These are phyloP conservation scores for Tolypocladium nubicola DNA, from an alignment of 2,329 filamentous ascomycete genomes.

Conservation along the genomic window DNA sequence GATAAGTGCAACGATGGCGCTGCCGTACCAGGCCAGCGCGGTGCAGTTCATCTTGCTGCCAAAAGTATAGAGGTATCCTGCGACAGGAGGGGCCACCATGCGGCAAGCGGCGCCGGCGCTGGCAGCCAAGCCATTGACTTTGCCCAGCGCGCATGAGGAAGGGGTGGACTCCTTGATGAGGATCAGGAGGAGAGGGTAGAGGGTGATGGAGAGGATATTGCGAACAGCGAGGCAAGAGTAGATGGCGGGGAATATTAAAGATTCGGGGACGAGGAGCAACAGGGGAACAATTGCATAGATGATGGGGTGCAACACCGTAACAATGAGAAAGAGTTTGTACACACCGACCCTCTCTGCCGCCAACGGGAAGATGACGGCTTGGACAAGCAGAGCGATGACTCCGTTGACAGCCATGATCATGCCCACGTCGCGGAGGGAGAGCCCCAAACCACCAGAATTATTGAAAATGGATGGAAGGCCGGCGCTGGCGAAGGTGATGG, in stretches of 20 bases:
- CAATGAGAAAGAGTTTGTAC: constrained; percentile 46
- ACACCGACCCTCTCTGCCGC: constrained; percentile 48
- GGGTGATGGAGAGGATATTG: constrained; percentile 50
- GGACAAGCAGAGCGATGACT: constrained; percentile 46
- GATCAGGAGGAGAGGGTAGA: constrained; percentile 58
- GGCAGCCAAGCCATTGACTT: constrained; percentile 55
- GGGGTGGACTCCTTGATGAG: constrained; percentile 58
- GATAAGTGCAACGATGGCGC: constrained; percentile 42
- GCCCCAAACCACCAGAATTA: constrained; percentile 50
- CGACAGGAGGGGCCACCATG: constrained; percentile 55
- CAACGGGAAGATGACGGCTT: constrained; percentile 50
- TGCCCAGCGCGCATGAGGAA: constrained; percentile 43
- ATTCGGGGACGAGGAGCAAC: constrained; percentile 43
- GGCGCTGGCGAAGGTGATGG: constrained; percentile 22
- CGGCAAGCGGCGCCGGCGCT: constrained; percentile 56
- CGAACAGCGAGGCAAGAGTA: constrained; percentile 47
- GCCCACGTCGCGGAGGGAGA: constrained; percentile 52
- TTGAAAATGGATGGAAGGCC: constrained; percentile 35
- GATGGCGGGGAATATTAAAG: constrained; percentile 42
- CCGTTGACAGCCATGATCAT: constrained; percentile 50
- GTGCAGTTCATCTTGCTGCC: constrained; percentile 49
- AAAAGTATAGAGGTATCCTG: constrained; percentile 52
- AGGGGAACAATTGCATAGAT: constrained; percentile 49
- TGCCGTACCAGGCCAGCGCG: constrained; percentile 54
- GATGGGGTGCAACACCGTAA: constrained; percentile 50